Evolutionary conservation across 2,329 filamentous ascomycete species (phyloP).

Genomic region (Aspergillus chevalieri): DNA sequence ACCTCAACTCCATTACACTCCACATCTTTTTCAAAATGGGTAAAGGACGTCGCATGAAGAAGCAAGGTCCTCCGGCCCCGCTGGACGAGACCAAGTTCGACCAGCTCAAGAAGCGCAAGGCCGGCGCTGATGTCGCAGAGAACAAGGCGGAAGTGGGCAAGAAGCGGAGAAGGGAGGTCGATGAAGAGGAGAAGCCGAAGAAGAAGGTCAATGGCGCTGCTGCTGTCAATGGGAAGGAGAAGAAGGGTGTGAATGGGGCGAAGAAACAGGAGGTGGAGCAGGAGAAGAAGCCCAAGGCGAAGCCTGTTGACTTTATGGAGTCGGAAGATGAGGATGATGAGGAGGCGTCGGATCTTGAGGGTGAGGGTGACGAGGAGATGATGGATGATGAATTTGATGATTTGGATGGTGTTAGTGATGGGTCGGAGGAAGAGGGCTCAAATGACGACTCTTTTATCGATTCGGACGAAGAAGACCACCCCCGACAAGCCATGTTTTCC

Average conservation of each 20-base stretch:
- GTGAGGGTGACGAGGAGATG: slow-evolving; percentile 34
- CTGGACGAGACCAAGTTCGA: slow-evolving; percentile 66
- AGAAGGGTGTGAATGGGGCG: slow-evolving; percentile 16
- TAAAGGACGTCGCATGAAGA: slow-evolving; percentile 86
- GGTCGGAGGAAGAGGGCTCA: slow-evolving; percentile 45
- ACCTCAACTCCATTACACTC: slow-evolving; percentile 10
- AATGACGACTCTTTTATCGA: slow-evolving; percentile 60
- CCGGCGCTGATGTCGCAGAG: slow-evolving; percentile 60
- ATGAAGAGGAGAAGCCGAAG: slow-evolving; percentile 37
- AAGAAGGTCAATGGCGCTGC: slow-evolving; percentile 34
- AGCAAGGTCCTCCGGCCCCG: slow-evolving; percentile 79
- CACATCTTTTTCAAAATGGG: slow-evolving; percentile 58
- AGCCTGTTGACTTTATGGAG: slow-evolving; percentile 32
- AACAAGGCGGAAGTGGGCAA: slow-evolving; percentile 49
- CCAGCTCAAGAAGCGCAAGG: slow-evolving; percentile 72
- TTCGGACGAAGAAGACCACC: slow-evolving; percentile 56
- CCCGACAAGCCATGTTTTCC: slow-evolving; percentile 73
- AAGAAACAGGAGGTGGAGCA: slow-evolving; percentile 26
- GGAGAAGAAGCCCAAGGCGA: slow-evolving; percentile 21
- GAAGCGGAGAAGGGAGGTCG: slow-evolving; percentile 57
- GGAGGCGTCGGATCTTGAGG: slow-evolving; percentile 41
- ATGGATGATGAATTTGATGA: slow-evolving; percentile 45
- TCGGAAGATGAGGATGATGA: slow-evolving; percentile 34
- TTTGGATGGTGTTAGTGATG: slow-evolving; percentile 35
- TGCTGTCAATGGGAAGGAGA: slow-evolving; percentile 24